Evolutionary conservation across 495 filamentous ascomycete species (phyloP).

Genomic region (Penicillium argentinense): DNA sequence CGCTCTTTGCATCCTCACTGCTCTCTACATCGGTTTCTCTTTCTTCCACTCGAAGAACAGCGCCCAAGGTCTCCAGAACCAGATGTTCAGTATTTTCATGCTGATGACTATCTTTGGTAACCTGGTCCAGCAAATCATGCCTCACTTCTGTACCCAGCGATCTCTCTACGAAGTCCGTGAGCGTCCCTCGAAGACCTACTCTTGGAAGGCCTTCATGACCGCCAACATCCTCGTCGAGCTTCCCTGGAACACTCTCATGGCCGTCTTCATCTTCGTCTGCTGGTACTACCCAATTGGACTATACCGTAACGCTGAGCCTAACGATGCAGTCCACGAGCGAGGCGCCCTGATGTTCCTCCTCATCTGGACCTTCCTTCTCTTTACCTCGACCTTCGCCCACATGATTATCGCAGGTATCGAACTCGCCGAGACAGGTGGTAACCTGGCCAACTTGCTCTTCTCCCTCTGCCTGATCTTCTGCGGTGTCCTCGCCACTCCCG

Average conservation of each 20-base stretch:
- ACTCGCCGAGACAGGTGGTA: slow-evolving; percentile 61
- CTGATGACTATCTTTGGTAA: slow-evolving; percentile 80
- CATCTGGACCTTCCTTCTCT: slow-evolving; percentile 54
- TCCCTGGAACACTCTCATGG: slow-evolving; percentile 68
- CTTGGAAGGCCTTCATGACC: slow-evolving; percentile 70
- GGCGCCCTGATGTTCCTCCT: slow-evolving; percentile 61
- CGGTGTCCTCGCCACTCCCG: slow-evolving; percentile 66
- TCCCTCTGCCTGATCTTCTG: slow-evolving; percentile 63
- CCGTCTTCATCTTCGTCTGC: slow-evolving; percentile 59
- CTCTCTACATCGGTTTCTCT: slow-evolving; percentile 88
- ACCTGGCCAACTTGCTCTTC: slow-evolving; percentile 61
- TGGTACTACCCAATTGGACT: slow-evolving; percentile 76
- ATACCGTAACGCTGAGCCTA: slow-evolving; percentile 47
- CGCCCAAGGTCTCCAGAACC: slow-evolving; percentile 83
- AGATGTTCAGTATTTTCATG: slow-evolving; percentile 90
- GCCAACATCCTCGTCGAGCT: slow-evolving; percentile 72
- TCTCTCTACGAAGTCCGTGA: slow-evolving; percentile 74
- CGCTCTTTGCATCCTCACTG: slow-evolving; percentile 48
- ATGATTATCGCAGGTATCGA: slow-evolving; percentile 65
- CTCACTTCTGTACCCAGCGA: slow-evolving; percentile 66
- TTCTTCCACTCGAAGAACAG: slow-evolving; percentile 77
- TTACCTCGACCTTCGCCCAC: slow-evolving; percentile 63
- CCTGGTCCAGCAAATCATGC: slow-evolving; percentile 76
- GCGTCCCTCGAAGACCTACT: slow-evolving; percentile 69
- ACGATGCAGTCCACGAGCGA: slow-evolving; percentile 46